Evolutionary conservation across 148 eudicot species (phyloP), one percentile per base, ranked within the genome.

Genomic region (Heliamphora exappendiculata): DNA sequence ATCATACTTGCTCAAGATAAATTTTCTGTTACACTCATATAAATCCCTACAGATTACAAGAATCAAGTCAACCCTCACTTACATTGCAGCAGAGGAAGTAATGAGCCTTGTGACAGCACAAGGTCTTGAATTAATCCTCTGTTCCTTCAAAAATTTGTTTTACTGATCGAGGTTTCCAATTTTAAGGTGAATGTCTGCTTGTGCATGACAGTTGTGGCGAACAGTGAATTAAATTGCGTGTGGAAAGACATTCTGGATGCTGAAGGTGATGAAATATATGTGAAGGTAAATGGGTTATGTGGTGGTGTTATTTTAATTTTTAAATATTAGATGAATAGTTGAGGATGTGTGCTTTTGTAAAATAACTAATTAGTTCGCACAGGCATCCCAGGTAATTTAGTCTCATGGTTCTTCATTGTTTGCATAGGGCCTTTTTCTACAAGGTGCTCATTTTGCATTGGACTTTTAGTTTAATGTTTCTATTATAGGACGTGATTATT

Each of bases 101-200:
- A 95, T 95, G 99, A 92, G 97, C 86, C 97, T 91, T 75, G 99
- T 95, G 60, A 95, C 96, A 29, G 91, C 94, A 67, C 97, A 95
- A 79, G 96, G 98, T 95, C 75, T 75, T 70, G 39, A 51, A 41
- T 53, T 19, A 63, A 73, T 36, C 17, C 70, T 16, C 11, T 50
- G 26, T 28, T 59, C 26, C 19, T 22, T 24, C 69, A 39, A 26
- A 36, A 20, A 7, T 44, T 5, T 44, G 50, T 36, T 70, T 47
- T 17, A 28, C 58, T 16, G 8, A 19, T 44, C 26, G 54, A 42
- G 72, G 39, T 70, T 31, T 70, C 29, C 57, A 29, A 29, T 24
- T 26, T 17, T 47, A 24, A 70, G 22, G 24, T 49, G 16, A 70
- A 29, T 70, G 13, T 36, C 8, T 70, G 22, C 39, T 70, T 70